Evolutionary conservation across 495 filamentous ascomycete genomes (phyloP).

Genomic region (Lasiosphaeria hispida): DNA sequence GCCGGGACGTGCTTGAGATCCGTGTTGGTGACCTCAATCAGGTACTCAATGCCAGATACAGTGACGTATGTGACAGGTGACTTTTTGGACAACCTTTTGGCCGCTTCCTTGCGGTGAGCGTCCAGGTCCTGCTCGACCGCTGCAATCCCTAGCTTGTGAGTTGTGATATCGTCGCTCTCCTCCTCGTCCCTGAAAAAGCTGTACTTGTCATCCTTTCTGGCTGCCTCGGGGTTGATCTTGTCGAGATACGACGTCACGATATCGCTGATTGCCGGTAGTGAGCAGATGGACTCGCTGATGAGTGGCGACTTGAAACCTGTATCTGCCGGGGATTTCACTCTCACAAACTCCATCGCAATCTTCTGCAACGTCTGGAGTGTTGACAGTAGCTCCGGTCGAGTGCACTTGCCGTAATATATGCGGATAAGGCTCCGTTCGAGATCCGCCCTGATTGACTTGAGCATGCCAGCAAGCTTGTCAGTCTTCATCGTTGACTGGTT

Average conservation of each 20-base stretch:
- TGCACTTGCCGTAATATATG: slow-evolving; percentile 96
- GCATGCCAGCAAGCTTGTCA: slow-evolving; percentile 68
- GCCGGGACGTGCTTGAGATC: slow-evolving; percentile 83
- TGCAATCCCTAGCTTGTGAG: slow-evolving; percentile 88
- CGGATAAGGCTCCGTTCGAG: slow-evolving; percentile 89
- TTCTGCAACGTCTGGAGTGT: slow-evolving; percentile 81
- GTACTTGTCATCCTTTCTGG: slow-evolving; percentile 86
- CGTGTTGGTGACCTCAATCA: slow-evolving; percentile 83
- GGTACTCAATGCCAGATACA: slow-evolving; percentile 86
- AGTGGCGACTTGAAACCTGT: slow-evolving; percentile 71
- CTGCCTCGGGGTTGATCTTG: slow-evolving; percentile 81
- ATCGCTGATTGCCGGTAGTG: slow-evolving; percentile 71
- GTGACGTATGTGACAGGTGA: slow-evolving; percentile 71
- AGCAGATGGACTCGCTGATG: slow-evolving; percentile 69
- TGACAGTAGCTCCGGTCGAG: slow-evolving; percentile 81
- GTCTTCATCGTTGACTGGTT: slow-evolving; percentile 60
- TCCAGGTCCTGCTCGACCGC: slow-evolving; percentile 84
- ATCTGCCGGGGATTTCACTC: slow-evolving; percentile 61
- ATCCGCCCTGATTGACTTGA: slow-evolving; percentile 72
- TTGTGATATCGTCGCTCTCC: slow-evolving; percentile 80
- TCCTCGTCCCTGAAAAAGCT: slow-evolving; percentile 84
- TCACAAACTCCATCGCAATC: slow-evolving; percentile 70
- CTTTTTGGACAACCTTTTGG: slow-evolving; percentile 65
- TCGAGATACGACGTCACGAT: slow-evolving; percentile 72
- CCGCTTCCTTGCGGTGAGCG: slow-evolving; percentile 68